Base-by-base conservation (phyloP, 78 protist species). In the Dictyostelium intermedium region DNA sequence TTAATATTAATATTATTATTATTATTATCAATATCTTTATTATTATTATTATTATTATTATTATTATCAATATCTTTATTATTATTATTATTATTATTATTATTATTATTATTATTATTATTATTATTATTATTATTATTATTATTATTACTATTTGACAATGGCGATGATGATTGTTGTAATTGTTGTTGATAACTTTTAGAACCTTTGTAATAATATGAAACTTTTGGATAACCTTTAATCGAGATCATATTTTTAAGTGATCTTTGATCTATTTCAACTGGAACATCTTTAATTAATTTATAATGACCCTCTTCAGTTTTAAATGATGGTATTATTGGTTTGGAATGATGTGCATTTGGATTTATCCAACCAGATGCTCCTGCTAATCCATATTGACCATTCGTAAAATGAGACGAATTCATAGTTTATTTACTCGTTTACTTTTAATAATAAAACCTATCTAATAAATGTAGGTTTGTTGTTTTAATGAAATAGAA, bases 271-370 rank as follows among this genome's bases (percentile, higher is more conserved):
- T 72, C 79, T 13, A 72, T 30, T 72, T 34, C 45, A 34, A 72
- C 37, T 3, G 47, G 39, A 13, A 34, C 79, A 72, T 86, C 92
- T 41, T 76, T 86, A 20, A 86, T 86, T 13, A 86, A 35, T 30
- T 56, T 78, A 66, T 89, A 89, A 53, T 41, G 43, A n/a, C 94
- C 94, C 16, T 89, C 94, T 2, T 47, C 27, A 30, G 94, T 69
- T 25, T 80, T 80, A 34, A 80, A 89, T 27, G 74, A 89, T 23
- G 94, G 94, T 89, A 82, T 89, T 61, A 89, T 80, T 10, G 94
- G 83, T 81, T 87, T 86, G 3, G 76, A 34, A 35, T 76, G 39
- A 30, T 72, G 43, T 18, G 16, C 39, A 72, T 72, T 35, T 53
- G 35, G 76, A 56, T 66, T 66, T 11, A 66, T 66, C 74, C 74